Conservation (phyloP, 2,329 filamentous ascomycete species). For the Fusarium papillatum region DNA sequence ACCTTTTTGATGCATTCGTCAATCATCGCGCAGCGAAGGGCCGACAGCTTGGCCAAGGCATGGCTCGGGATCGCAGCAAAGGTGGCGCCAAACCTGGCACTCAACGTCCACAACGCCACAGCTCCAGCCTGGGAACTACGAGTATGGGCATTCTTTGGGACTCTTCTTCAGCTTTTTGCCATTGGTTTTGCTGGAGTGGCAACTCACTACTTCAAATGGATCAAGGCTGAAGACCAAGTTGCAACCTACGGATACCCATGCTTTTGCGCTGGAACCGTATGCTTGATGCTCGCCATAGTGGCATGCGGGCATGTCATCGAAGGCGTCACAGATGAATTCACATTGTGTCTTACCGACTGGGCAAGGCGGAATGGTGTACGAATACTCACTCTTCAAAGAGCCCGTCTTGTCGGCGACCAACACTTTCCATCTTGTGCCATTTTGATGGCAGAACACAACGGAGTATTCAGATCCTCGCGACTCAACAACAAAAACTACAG, state of each 20-base stretch:
- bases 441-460: not conserved
- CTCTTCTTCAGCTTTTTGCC: not conserved
- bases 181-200: not conserved
- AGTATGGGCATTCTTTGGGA: not conserved
- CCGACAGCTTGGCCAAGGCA: too few relatives aligned
- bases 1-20: too few relatives aligned
- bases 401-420: not conserved
- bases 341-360: rapidly evolving
- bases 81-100: not conserved
- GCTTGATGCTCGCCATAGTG: not conserved
- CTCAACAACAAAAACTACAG: not conserved
- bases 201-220: not conserved
- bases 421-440: not conserved
- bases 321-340: not conserved
- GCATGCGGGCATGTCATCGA: not conserved
- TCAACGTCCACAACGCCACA: not conserved
- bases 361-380: not conserved
- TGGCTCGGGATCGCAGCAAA: too few relatives aligned
- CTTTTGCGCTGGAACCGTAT: not conserved
- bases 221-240: not conserved
- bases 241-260: not conserved
- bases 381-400: not conserved
- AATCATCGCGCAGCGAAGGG: too few relatives aligned
- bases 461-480: not conserved
- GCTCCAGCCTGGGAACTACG: not conserved